Conservation (phyloP, 257 asterid genomes). For the Solanum gracilifrons region DNA sequence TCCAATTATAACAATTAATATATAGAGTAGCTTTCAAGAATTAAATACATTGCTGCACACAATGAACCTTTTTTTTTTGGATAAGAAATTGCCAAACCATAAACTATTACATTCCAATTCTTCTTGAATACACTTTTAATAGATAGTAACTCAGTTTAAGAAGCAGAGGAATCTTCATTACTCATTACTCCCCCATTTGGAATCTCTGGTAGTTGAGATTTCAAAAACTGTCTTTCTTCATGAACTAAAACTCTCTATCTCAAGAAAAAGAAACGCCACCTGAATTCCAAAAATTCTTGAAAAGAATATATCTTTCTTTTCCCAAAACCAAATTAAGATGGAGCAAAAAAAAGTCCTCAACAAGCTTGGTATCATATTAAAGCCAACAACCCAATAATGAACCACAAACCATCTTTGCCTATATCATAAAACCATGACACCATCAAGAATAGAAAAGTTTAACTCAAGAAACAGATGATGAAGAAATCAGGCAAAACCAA, state of each 20-base stretch:
- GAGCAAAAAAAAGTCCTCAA: slow-evolving; percentile 57
- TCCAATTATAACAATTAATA: background rate
- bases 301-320: slow-evolving; percentile 9
- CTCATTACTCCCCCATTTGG: slow-evolving; percentile 5
- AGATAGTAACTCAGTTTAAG: background rate
- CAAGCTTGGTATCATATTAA: slow-evolving; percentile 29
- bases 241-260: background rate
- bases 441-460: slow-evolving; percentile 27
- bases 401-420: slow-evolving; percentile 23
- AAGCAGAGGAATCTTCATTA: background rate
- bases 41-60: background rate
- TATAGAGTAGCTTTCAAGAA: background rate
- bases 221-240: slow-evolving; percentile 13
- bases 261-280: background rate
- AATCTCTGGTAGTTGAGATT: slow-evolving; percentile 21
- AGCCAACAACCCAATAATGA: slow-evolving; percentile 14
- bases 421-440: slow-evolving; percentile 23
- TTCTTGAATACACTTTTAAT: background rate
- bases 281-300: background rate
- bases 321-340: slow-evolving; percentile 19
- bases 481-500: slow-evolving; percentile 56
- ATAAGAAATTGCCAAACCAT: background rate
- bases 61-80: no score
- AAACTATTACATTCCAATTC: background rate
- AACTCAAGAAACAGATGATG: slow-evolving; percentile 63